Conservation (phyloP, 306 rosid genomes). For the Senna tora region DNA sequence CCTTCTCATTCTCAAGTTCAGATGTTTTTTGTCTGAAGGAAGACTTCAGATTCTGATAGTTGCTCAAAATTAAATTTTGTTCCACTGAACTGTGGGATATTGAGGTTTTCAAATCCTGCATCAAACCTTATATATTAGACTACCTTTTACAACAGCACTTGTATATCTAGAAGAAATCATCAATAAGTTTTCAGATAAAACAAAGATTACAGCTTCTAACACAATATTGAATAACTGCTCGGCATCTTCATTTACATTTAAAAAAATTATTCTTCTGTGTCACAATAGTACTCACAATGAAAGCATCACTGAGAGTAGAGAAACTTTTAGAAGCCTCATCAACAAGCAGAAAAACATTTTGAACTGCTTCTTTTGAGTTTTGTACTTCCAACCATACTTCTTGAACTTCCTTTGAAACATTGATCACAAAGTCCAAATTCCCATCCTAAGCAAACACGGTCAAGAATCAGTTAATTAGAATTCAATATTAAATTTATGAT, state of each 20-base stretch:
- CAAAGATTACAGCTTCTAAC: conserved; percentile 21
- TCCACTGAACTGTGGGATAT: conserved; percentile 46
- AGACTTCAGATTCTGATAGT: conserved; percentile 57
- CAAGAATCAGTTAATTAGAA: conserved; percentile 38
- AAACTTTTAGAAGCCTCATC: conserved; percentile 66
- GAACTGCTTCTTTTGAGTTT: conserved; percentile 57
- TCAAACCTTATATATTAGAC: conserved; percentile 31
- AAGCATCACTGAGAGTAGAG: conserved; percentile 49
- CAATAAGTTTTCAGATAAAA: conserved; percentile 13
- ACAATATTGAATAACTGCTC: not conserved
- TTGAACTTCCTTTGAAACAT: conserved; percentile 58
- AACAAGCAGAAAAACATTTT: conserved; percentile 51
- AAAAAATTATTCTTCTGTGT: conserved; percentile 20
- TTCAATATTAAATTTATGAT: conserved; percentile 5
- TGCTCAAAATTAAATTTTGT: conserved; percentile 48
- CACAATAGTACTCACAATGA: conserved; percentile 65
- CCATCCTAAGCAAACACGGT: conserved; percentile 61
- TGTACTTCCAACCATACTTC: conserved; percentile 63
- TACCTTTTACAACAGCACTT: not conserved
- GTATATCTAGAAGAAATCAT: conserved; percentile 25
- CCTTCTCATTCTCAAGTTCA: conserved; percentile 77
- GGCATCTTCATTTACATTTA: conserved; percentile 9
- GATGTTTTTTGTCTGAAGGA: conserved; percentile 59
- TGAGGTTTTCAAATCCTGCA: conserved; percentile 68
- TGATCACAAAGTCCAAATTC: conserved; percentile 48